These are phyloP conservation scores for Kodamaea laetipori DNA, from an alignment of 805 yeast species.

Conservation along the genomic window DNA sequence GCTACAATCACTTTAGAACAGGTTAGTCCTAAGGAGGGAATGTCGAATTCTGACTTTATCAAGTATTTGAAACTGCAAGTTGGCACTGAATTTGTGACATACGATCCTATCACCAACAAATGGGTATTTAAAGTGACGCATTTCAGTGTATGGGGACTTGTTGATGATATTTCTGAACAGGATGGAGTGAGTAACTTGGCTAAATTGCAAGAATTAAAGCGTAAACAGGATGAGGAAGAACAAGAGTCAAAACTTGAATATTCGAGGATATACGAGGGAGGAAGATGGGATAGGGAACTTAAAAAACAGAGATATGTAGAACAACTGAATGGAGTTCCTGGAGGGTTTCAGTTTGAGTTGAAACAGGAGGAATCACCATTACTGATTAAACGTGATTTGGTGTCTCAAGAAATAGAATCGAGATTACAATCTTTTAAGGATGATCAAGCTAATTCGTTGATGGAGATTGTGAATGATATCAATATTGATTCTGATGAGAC, in stretches of 20 bases:
- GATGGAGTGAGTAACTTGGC: conserved; percentile 16
- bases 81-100: conserved; percentile 81
- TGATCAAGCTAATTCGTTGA: background rate
- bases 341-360: conserved; percentile 32
- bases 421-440: conserved; percentile 3
- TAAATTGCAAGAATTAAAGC: conserved; percentile 39
- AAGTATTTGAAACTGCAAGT: conserved; percentile 50
- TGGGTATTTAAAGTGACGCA: conserved; percentile 88
- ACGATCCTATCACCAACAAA: conserved; percentile 69
- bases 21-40: conserved; percentile 51
- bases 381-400: conserved; percentile 30
- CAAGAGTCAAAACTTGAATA: conserved; percentile 38
- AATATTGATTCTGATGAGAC: conserved; percentile 29
- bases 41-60: conserved; percentile 50
- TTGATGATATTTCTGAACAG: conserved; percentile 59
- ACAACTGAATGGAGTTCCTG: conserved; percentile 38
- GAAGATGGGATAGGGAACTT: conserved; percentile 31
- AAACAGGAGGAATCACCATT: conserved; percentile 23
- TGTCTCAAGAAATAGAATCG: conserved; percentile 15
- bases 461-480: conserved; percentile 17
- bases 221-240: conserved; percentile 43
- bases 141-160: conserved; percentile 92
- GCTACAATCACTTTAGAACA: conserved; percentile 70
- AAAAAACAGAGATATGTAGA: conserved; percentile 35
- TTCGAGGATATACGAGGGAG: conserved; percentile 33